Evolutionary conservation across 768 basidiomycete genomes (phyloP), one percentile per base, ranked within the genome.

Genomic region (Auriscalpium microsporum): DNA sequence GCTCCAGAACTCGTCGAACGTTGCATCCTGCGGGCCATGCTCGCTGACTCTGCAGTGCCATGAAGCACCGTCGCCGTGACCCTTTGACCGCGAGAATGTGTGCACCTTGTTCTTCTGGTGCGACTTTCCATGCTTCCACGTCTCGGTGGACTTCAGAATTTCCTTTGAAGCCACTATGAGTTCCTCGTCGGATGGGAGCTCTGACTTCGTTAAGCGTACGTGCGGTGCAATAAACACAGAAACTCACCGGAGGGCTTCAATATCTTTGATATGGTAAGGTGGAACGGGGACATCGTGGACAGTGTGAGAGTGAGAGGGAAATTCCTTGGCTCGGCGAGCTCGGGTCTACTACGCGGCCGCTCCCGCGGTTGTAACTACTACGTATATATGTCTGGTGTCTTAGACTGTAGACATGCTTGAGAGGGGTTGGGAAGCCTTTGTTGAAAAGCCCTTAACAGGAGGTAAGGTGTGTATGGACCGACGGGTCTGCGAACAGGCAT

Each of bases 1-100:
- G 40, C 72, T 74, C 88, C 88, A 90, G 61, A 90, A 71, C 60
- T 82, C 78, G 59, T 87, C 83, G 65, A 90, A 90, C 1, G 83
- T 82, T 9, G 77, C 82, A 53, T 90, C 85, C n/a, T 80, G 73
- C 6, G 75, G 64, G 11, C 75, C 66, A 67, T 90, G 88, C 63
- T 79, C 77, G 63, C 86, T 87, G 56, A 82, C 66, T 21, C 87
- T 78, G 65, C 78, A 79, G 62, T 86, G 77, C 87, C 87, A 90
- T 3, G 76, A 67, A 37, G 83, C 81, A 23, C 75, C 79, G 57
- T 84, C 83, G 7, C 67, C 75, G 11, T 76, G 67, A 3, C 71
- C 72, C 62, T 84, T 87, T 38, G 78, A 65, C 13, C 73, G 77
- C 28, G 68, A 75, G 54, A 69, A 75, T 10, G 83, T 84, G 64